Evolutionary conservation across 805 yeast species (phyloP).

Genomic region (Myxozyma melibiosi): DNA sequence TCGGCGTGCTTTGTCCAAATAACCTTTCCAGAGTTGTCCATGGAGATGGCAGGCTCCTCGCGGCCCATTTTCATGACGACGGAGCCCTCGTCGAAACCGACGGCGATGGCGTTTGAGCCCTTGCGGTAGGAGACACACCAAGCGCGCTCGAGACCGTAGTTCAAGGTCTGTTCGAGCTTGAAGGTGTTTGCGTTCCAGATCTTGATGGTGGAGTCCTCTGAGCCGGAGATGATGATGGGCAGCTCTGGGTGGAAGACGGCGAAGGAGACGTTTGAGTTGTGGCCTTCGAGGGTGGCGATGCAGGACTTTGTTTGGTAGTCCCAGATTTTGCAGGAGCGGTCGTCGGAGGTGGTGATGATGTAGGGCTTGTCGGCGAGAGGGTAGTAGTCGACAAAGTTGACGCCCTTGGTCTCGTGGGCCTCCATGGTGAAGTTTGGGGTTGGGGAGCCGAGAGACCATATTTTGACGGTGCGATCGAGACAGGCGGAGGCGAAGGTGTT

Average conservation of each 20-base stretch:
- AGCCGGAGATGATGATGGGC: conserved; percentile 91
- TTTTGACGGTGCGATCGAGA: conserved; percentile 92
- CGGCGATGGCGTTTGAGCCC: conserved; percentile 75
- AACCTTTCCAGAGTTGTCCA: conserved; percentile 91
- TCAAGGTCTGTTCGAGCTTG: conserved; percentile 87
- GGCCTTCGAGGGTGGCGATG: conserved; percentile 93
- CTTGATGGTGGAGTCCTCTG: conserved; percentile 93
- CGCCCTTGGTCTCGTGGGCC: conserved; percentile 93
- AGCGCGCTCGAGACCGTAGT: conserved; percentile 90
- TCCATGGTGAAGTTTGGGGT: conserved; percentile 87
- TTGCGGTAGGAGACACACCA: conserved; percentile 89
- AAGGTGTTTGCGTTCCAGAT: conserved; percentile 95
- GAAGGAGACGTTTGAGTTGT: conserved; percentile 89
- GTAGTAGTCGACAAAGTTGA: conserved; percentile 93
- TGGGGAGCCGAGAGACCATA: conserved; percentile 90
- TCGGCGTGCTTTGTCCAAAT: conserved; percentile 91
- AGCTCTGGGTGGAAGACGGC: conserved; percentile 98
- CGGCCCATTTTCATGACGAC: conserved; percentile 87
- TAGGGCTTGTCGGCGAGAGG: conserved; percentile 98
- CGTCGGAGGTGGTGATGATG: conserved; percentile 91
- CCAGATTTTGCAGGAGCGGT: conserved; percentile 81
- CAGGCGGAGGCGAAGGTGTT: conserved; percentile 97
- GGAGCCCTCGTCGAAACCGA: conserved; percentile 94
- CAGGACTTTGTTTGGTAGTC: conserved; percentile 90
- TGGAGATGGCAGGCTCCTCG: conserved; percentile 89